phyloP scores from a whole-genome alignment of 169 alveolate genomes.

The Cryptosporidium muris region DNA sequence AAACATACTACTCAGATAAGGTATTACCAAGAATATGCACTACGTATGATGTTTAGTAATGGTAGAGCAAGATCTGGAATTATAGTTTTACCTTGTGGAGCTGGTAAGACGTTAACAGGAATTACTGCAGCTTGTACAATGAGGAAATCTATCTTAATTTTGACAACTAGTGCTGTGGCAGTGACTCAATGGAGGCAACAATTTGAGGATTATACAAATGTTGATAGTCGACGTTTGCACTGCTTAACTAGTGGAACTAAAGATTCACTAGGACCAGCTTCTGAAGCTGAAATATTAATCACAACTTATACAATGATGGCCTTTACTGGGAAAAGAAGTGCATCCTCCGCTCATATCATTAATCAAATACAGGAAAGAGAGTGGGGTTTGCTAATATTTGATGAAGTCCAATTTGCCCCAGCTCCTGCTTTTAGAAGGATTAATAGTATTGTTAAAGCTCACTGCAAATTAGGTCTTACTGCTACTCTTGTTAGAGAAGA shows the following conservation, averaged over 20 bases:
- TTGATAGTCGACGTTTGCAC: constrained; percentile 86
- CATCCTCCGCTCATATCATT: constrained; percentile 85
- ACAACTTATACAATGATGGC: constrained; percentile 97
- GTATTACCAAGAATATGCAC: constrained; percentile 92
- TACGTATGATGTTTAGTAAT: constrained; percentile 96
- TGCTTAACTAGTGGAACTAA: constrained; percentile 94
- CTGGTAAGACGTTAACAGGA: constrained; percentile 99
- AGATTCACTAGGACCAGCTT: constrained; percentile 84
- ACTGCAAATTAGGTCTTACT: constrained; percentile 97
- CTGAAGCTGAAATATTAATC: constrained; percentile 92
- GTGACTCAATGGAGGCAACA: constrained; percentile 92
- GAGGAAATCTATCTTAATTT: constrained; percentile 91
- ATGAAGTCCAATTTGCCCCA: constrained; percentile 99
- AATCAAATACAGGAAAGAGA: constrained; percentile 88
- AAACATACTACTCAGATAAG: constrained; percentile 92
- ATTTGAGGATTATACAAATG: constrained; percentile 88
- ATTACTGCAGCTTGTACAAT: constrained; percentile 97
- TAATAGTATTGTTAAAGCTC: constrained; percentile 87
- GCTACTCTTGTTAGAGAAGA: constrained; percentile 99
- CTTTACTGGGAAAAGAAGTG: constrained; percentile 88
- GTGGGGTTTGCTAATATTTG: constrained; percentile 98
- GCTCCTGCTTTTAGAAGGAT: constrained; percentile 95
- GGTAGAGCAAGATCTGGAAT: constrained; percentile 99
- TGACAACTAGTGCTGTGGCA: constrained; percentile 90
- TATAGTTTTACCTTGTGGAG: constrained; percentile 99